phyloP scores from a whole-genome alignment of 306 rosid species.

The Betula pendula region DNA sequence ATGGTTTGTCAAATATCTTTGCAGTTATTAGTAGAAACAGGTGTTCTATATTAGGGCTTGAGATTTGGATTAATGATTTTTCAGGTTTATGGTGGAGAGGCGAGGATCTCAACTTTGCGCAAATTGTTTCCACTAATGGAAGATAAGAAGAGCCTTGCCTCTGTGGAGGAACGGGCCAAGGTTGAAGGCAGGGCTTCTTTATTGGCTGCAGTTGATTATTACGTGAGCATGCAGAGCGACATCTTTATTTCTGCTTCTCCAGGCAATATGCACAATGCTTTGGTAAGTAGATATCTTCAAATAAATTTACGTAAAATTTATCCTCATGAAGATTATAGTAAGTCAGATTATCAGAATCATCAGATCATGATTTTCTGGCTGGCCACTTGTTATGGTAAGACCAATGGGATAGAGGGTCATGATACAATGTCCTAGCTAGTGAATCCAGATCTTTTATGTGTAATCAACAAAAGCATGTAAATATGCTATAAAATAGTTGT shows the following conservation, averaged over 20 bases:
- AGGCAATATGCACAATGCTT: conserved; percentile 98
- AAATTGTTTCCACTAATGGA: conserved; percentile 85
- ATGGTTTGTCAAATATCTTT: neutral
- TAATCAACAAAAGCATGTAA: neutral
- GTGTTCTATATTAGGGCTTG: neutral
- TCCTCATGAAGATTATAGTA: conserved; percentile 12
- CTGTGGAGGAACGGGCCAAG: conserved; percentile 62
- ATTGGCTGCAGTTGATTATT: conserved; percentile 92
- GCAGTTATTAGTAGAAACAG: neutral
- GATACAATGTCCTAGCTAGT: neutral
- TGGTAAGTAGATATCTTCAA: conserved; percentile 67
- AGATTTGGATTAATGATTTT: conserved; percentile 13
- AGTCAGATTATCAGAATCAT: conserved; percentile 5
- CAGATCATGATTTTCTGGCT: neutral
- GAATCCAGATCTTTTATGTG: neutral
- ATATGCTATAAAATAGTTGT: neutral
- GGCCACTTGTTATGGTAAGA: neutral
- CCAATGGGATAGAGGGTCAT: neutral
- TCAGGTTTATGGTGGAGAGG: conserved; percentile 95
- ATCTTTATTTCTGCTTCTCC: conserved; percentile 97
- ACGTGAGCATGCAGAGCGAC: conserved; percentile 86
- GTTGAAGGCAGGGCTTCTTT: conserved; percentile 94
- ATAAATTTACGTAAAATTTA: neutral
- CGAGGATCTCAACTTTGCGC: conserved; percentile 77
- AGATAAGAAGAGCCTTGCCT: conserved; percentile 89